Base-by-base conservation (phyloP, 192 early-diverging fungal genomes). In the Obelidium mucronatum region DNA sequence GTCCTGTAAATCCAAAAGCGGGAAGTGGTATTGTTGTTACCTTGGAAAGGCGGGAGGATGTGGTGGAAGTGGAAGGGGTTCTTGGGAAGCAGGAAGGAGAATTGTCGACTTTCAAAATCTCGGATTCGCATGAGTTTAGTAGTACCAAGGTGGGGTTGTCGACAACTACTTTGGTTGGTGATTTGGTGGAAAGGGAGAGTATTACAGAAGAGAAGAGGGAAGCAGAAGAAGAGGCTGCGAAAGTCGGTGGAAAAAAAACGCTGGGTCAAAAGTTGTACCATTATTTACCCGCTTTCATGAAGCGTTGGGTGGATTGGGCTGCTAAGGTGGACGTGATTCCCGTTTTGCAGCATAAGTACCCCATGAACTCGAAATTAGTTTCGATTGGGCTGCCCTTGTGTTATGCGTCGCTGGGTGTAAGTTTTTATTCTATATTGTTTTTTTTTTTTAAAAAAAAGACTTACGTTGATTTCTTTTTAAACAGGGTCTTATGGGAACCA, bases 401-500 rank as follows among this genome's bases (percentile, higher is more conserved):
- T 0, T 94, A 94, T 67, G 92, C 93, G 1, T 83, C 88, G 6
- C 71, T 94, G 58, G 93, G 92, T 34, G 83, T 84, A 75, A 74
- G 73, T 77, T 24, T 54, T 72, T 6, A 54, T 54, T 40, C 3
- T 53, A n/a, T n/a, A n/a, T n/a, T n/a, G n/a, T n/a, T n/a, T n/a
- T n/a, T 61, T 33, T 37, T 73, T 0, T 31, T 11, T 19, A 17
- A 59, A 19, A 24, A 8, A 33, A 22, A 24, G 31, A 31, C 37
- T 64, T 48, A 51, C 60, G n/a, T 8, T 64, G 22, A 19, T 34
- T 31, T 19, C 19, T 40, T 52, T 17, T 59, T 26, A n/a, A n/a
- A n/a, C 74, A 84, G 83, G 91, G 91, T 1, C 82, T 91, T 60
- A 93, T 94, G 92, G 93, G 88, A 0, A 88, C 91, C 3, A 83